Conservation (phyloP, 306 rosid species). For the Rubus idaeus region DNA sequence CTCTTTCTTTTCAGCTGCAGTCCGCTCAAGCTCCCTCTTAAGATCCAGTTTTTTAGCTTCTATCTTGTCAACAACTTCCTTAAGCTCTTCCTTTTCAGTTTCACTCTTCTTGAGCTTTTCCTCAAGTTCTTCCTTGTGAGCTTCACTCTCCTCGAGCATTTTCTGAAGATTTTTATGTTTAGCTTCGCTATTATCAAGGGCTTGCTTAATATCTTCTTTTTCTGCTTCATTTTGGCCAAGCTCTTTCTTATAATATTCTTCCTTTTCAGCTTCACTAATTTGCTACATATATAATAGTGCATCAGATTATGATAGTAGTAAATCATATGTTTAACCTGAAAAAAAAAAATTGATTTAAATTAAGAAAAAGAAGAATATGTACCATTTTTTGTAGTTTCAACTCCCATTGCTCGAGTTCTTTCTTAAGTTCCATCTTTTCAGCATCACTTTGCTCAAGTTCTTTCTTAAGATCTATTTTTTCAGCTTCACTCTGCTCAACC, state of each 20-base stretch:
- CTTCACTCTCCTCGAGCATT: background rate
- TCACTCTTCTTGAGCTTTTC: background rate
- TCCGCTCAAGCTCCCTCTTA: background rate
- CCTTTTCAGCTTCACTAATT: background rate
- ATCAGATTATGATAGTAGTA: background rate
- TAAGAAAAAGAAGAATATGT: conserved; percentile 1
- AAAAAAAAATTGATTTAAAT: background rate
- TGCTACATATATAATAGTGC: background rate
- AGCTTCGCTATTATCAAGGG: background rate
- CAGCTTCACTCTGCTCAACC: conserved; percentile 32
- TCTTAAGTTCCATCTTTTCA: background rate
- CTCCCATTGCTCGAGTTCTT: background rate
- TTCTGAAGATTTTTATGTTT: background rate
- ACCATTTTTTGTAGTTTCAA: conserved; percentile 43
- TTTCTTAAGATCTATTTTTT: conserved; percentile 24
- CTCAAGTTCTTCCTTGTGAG: background rate
- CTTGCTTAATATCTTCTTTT: background rate
- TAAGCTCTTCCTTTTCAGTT: background rate
- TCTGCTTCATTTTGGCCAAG: background rate
- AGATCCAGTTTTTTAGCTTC: background rate
- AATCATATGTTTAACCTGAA: background rate
- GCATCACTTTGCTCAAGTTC: background rate
- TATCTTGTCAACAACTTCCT: background rate
- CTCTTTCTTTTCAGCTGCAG: background rate
- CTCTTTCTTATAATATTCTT: background rate